A percentile compares a stretch with the other conserved stretches of the same genome.
These are phyloP conservation scores for Cladophialophora chaetospira DNA, from an alignment of 2,329 filamentous ascomycete species.

Conservation along the genomic window DNA sequence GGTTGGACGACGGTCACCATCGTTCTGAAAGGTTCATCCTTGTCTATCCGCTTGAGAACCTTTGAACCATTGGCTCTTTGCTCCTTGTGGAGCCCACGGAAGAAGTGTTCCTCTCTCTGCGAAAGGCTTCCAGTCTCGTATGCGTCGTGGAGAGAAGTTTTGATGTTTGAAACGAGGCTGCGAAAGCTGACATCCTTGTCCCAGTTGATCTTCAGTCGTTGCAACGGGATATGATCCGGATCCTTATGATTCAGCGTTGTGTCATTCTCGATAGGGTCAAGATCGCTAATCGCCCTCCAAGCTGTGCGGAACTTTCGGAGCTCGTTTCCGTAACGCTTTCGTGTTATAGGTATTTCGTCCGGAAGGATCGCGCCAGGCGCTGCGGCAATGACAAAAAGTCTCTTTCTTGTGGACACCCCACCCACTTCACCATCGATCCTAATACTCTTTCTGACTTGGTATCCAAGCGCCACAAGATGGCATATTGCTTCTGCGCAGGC, in stretches of 20 bases:
- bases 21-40: constrained; percentile 60
- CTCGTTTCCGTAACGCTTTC: constrained; percentile 4
- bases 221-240: constrained; percentile 66
- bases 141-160: constrained; percentile 26
- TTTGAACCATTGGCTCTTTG: constrained; percentile 31
- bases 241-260: constrained; percentile 62
- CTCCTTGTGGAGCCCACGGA: constrained; percentile 31
- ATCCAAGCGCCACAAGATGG: constrained; percentile 72
- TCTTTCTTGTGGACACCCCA: constrained; percentile 64
- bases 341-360: not conserved
- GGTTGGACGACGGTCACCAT: constrained; percentile 59
- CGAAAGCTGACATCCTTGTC: constrained; percentile 37
- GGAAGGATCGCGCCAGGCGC: constrained; percentile 59
- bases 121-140: constrained; percentile 17
- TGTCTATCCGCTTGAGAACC: constrained; percentile 36
- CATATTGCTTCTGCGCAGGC: constrained; percentile 74
- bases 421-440: constrained; percentile 71
- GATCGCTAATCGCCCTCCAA: constrained; percentile 56
- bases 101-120: constrained; percentile 38
- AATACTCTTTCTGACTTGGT: constrained; percentile 69
- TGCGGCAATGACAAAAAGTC: constrained; percentile 72
- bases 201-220: constrained; percentile 43
- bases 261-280: constrained; percentile 65
- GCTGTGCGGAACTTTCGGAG: constrained; percentile 45
- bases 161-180: constrained; percentile 56